Percentiles rank a stretch among this genome's conserved stretches.
These are phyloP conservation scores for Orbilia oligospora DNA, from an alignment of 2,329 filamentous ascomycete genomes.

Conservation along the genomic window DNA sequence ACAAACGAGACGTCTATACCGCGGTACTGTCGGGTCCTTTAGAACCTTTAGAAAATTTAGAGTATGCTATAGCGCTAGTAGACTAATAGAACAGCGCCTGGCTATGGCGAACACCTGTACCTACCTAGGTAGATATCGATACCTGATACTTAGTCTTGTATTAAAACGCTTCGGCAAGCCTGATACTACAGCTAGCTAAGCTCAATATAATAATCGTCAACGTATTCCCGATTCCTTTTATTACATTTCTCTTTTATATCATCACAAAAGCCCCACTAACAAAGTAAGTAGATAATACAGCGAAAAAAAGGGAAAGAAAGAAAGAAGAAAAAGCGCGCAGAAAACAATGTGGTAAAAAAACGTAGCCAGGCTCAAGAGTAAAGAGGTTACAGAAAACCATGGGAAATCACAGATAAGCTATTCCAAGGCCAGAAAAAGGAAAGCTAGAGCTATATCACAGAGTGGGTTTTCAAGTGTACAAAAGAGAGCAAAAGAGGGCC, in stretches of 20 bases:
- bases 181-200: too few species aligned
- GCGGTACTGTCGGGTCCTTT: too few species aligned
- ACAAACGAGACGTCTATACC: too few species aligned
- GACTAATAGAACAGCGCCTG: too few species aligned
- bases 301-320: slow-evolving; percentile 21
- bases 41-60: too few species aligned
- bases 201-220: background rate
- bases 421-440: slow-evolving; percentile 12
- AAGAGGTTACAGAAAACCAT: slow-evolving; percentile 12
- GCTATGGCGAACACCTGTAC: too few species aligned
- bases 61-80: too few species aligned
- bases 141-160: too few species aligned
- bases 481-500: slow-evolving; percentile 15
- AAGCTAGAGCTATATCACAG: slow-evolving; percentile 30
- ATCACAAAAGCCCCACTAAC: slow-evolving; percentile 15
- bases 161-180: too few species aligned
- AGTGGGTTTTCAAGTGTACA: slow-evolving; percentile 30
- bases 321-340: slow-evolving; percentile 22
- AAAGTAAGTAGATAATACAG: slow-evolving; percentile 14
- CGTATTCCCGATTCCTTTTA: slow-evolving; percentile 20
- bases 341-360: slow-evolving; percentile 7
- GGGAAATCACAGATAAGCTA: slow-evolving; percentile 15
- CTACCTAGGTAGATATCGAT: background rate
- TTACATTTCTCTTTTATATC: slow-evolving; percentile 35
- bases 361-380: slow-evolving; percentile 24